These are phyloP conservation scores for Sugiyamaella castrensis DNA, from an alignment of 1,139 yeast species.

Conservation along the genomic window DNA sequence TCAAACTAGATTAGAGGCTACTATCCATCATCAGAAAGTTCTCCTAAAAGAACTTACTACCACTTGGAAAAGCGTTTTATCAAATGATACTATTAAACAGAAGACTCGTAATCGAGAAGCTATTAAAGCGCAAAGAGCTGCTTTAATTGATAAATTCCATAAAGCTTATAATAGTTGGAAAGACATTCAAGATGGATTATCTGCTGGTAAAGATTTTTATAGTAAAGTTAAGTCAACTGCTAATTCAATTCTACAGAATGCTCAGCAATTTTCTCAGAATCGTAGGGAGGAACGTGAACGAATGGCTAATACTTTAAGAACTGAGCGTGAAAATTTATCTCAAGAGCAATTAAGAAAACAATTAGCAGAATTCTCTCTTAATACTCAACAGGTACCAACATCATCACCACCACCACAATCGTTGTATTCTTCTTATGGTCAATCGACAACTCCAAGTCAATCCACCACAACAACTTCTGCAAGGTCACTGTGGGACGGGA, in stretches of 20 bases:
- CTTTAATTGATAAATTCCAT: constrained; percentile 49
- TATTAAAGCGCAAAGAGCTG: constrained; percentile 40
- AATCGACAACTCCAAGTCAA: constrained; percentile 11
- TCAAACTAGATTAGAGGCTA: constrained; percentile 62
- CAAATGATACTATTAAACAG: constrained; percentile 42
- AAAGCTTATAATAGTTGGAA: constrained; percentile 53
- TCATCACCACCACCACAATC: constrained; percentile 15
- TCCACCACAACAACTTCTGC: constrained; percentile 11
- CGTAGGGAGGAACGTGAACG: constrained; percentile 38
- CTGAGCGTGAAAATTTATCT: constrained; percentile 15
- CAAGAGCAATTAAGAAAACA: constrained; percentile 30
- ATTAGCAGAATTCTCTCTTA: constrained; percentile 27
- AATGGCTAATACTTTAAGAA: constrained; percentile 21
- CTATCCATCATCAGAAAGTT: constrained; percentile 60
- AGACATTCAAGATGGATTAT: constrained; percentile 55
- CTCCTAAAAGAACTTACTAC: constrained; percentile 56
- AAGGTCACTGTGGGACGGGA: constrained; percentile 22
- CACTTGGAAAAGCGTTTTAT: constrained; percentile 56
- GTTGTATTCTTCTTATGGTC: constrained; percentile 10
- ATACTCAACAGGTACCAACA: constrained; percentile 15
- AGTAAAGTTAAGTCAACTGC: constrained; percentile 50
- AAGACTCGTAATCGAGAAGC: constrained; percentile 40
- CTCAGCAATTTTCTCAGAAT: constrained; percentile 38
- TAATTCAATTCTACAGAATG: constrained; percentile 39
- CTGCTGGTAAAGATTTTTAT: constrained; percentile 64